Evolutionary conservation across 768 basidiomycete genomes (phyloP).

Genomic region (Amanita molliuscula): DNA sequence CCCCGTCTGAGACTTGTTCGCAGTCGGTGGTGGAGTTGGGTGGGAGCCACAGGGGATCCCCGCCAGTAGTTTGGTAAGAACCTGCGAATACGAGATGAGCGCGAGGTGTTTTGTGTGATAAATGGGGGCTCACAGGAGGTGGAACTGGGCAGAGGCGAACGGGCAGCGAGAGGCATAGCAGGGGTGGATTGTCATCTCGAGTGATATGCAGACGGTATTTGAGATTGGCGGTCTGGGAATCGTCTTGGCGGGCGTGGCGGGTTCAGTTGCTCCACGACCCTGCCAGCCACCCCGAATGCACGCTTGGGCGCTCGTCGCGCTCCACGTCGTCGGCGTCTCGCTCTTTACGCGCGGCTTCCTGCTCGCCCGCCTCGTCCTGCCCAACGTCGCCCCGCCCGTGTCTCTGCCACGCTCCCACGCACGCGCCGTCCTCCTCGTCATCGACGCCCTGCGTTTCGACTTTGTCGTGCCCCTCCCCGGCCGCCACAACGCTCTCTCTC

Average conservation of each 20-base stretch:
- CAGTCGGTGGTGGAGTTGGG: neutral
- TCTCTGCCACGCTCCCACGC: slow-evolving; percentile 57
- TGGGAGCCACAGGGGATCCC: neutral
- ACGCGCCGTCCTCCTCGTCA: slow-evolving; percentile 75
- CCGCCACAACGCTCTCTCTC: slow-evolving; percentile 75
- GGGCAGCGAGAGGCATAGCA: too few relatives aligned
- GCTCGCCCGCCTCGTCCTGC: slow-evolving; percentile 63
- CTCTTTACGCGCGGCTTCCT: slow-evolving; percentile 92
- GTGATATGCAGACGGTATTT: neutral
- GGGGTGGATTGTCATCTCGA: neutral
- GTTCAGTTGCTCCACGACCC: neutral
- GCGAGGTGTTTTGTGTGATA: neutral
- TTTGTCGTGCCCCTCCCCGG: slow-evolving; percentile 70
- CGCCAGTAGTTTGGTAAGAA: too few relatives aligned
- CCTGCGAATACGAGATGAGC: too few relatives aligned
- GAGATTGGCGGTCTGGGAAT: neutral
- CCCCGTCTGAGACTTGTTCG: too few relatives aligned
- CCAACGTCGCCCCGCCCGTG: slow-evolving; percentile 31
- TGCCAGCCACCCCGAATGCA: neutral
- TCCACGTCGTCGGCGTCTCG: slow-evolving; percentile 75
- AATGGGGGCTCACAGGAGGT: neutral
- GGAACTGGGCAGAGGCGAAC: too few relatives aligned
- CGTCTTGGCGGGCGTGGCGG: neutral
- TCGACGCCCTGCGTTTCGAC: slow-evolving; percentile 92
- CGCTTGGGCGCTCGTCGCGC: slow-evolving; percentile 24